Conservation (phyloP, 345 rosid genomes). For the Linum tenue region DNA sequence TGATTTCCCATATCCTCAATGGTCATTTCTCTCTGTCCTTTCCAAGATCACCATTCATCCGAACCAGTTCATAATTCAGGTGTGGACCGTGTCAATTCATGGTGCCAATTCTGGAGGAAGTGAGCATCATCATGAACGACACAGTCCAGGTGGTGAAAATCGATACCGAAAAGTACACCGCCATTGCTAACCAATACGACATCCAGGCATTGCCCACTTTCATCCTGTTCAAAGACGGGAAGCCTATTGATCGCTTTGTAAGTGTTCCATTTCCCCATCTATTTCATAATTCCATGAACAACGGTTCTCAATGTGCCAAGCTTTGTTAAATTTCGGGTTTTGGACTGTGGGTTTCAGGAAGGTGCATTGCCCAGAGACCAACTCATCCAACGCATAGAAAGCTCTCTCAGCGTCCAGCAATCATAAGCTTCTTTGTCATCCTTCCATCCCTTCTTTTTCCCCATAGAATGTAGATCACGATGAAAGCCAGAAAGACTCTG, state of each 20-base stretch:
- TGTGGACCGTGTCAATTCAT: constrained; percentile 95
- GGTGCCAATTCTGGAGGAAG: constrained; percentile 77
- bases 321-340: background rate
- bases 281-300: background rate
- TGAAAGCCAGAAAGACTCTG: constrained; percentile 20
- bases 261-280: constrained; percentile 19
- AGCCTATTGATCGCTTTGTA: constrained; percentile 81
- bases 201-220: constrained; percentile 85
- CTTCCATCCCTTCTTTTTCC: background rate
- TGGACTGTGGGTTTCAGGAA: constrained; percentile 33
- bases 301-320: background rate
- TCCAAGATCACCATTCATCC: background rate
- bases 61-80: constrained; percentile 30
- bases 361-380: constrained; percentile 67
- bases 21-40: background rate
- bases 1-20: background rate
- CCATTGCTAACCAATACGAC: constrained; percentile 57
- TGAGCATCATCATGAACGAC: constrained; percentile 57
- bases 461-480: constrained; percentile 30
- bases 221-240: constrained; percentile 74
- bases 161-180: constrained; percentile 85
- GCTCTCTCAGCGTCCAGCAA: constrained; percentile 51
- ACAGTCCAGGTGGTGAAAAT: constrained; percentile 68
- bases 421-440: constrained; percentile 15
- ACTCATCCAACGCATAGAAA: constrained; percentile 60